phyloP scores from a whole-genome alignment of 371 early-diverging fungal species.

The Saksenaea vasiformis region DNA sequence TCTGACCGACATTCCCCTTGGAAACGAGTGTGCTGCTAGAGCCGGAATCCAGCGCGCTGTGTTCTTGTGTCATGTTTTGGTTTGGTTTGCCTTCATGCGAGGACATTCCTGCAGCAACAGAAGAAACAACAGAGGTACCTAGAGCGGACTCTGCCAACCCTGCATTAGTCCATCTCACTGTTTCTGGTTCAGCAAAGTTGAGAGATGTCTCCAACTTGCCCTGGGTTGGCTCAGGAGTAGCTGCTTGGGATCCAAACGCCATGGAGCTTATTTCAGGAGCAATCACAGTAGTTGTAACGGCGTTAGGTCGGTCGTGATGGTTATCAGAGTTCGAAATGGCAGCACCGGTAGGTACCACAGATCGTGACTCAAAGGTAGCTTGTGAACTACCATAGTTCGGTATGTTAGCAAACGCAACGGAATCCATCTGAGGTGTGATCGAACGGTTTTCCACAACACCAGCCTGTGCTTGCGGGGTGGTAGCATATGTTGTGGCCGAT shows the following conservation, averaged over 20 bases:
- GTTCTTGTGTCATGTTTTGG: background rate
- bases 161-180: constrained; percentile 37
- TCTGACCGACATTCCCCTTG: background rate
- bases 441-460: background rate
- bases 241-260: background rate
- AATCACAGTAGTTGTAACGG: background rate
- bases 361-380: background rate
- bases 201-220: background rate
- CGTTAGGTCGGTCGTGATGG: background rate
- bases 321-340: background rate
- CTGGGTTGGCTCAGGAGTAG: background rate
- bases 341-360: background rate
- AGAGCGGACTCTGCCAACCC: constrained; percentile 44
- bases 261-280: background rate
- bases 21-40: background rate
- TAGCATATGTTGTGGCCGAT: background rate
- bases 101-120: constrained; percentile 4
- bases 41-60: background rate
- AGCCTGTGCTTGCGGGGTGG: background rate
- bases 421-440: background rate
- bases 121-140: constrained; percentile 39
- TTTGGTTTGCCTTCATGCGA: background rate
- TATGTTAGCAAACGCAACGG: background rate
- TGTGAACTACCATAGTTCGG: background rate
- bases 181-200: background rate